These are phyloP conservation scores for Saccharomycopsis fibuligera DNA, from an alignment of 805 yeast genomes.

Conservation along the genomic window DNA sequence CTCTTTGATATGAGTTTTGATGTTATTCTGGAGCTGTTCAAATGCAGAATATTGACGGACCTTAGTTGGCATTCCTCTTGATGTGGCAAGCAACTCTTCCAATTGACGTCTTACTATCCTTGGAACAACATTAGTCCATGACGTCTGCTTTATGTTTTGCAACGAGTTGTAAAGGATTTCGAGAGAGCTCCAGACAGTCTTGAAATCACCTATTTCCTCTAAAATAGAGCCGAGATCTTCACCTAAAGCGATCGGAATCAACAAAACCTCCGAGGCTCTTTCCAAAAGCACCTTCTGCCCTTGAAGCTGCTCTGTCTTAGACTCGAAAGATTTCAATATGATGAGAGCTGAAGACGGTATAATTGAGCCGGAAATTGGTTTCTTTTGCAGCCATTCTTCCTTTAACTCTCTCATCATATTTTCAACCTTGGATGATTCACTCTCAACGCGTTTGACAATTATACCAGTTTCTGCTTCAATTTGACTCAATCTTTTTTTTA, in stretches of 20 bases:
- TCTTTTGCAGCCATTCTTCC: constrained; percentile 43
- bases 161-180: constrained; percentile 44
- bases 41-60: constrained; percentile 66
- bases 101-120: constrained; percentile 40
- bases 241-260: constrained; percentile 28
- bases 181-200: constrained; percentile 58
- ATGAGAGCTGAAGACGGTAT: constrained; percentile 40
- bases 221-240: constrained; percentile 29
- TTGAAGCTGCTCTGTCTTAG: constrained; percentile 18
- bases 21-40: constrained; percentile 43
- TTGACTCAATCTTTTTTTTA: constrained; percentile 30
- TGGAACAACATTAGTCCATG: constrained; percentile 47
- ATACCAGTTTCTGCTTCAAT: constrained; percentile 39
- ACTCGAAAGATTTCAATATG: constrained; percentile 31
- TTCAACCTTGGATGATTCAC: constrained; percentile 34
- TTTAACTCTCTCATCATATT: constrained; percentile 29
- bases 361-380: constrained; percentile 39
- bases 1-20: constrained; percentile 37
- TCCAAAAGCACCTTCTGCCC: constrained; percentile 23
- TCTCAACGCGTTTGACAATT: constrained; percentile 35
- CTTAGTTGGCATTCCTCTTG: constrained; percentile 49
- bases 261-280: constrained; percentile 32
- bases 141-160: constrained; percentile 33
- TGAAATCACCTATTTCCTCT: constrained; percentile 51
- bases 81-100: constrained; percentile 41